A percentile compares a stretch with the other conserved stretches of the same genome.
Conservation (phyloP, 78 protist species). For the Emiliania huxleyi region DNA sequence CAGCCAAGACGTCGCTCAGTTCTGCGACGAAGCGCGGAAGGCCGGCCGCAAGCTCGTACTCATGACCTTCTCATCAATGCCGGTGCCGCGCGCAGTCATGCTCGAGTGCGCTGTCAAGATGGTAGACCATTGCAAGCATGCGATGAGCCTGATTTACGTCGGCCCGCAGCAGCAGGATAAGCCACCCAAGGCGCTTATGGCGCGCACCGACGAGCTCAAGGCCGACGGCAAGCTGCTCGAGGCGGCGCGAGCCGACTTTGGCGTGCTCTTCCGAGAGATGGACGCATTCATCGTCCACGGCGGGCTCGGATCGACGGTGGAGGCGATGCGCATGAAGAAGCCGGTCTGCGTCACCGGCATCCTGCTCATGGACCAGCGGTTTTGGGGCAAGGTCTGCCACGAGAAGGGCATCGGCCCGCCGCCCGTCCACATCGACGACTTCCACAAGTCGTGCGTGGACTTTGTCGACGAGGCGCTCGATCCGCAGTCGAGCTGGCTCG, state of each 20-base stretch:
- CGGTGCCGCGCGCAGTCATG: neutral
- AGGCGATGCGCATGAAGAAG: neutral
- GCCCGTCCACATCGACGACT: neutral
- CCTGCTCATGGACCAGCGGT: neutral
- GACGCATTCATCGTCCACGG: neutral
- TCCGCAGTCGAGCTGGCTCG: no score
- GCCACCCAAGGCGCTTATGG: neutral
- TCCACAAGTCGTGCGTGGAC: neutral
- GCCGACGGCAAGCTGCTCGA: no score
- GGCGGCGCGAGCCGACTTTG: neutral
- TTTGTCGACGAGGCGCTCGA: no score
- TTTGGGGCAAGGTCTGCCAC: neutral
- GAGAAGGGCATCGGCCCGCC: neutral
- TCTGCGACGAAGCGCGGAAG: neutral
- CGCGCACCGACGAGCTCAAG: neutral
- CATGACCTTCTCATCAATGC: neutral
- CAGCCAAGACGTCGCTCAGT: no score
- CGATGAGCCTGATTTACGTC: neutral
- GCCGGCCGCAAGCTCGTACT: neutral
- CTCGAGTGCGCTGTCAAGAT: neutral
- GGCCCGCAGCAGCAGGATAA: neutral
- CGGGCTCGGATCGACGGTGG: neutral
- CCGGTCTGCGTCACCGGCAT: neutral
- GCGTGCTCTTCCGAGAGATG: neutral
- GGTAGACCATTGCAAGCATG: neutral